Base-by-base conservation (phyloP, 2,329 filamentous ascomycete genomes). In the Aspergillus hiratsukae region DNA sequence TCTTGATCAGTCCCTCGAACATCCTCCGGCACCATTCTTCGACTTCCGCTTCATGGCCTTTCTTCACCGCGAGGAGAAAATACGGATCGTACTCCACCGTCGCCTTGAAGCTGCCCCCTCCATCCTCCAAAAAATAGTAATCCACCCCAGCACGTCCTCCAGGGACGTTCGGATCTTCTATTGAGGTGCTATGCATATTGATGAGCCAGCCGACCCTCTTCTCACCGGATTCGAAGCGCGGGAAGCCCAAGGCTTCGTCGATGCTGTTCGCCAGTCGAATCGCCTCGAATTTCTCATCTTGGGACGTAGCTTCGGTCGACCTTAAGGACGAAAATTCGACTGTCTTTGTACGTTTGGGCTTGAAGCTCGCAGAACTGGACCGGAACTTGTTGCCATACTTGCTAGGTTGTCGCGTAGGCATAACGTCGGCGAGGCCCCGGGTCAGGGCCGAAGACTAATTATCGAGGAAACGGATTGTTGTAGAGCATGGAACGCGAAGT, bases 81-180 rank as follows among this genome's bases (percentile, higher is more conserved):
- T 99, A 99, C 0, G 94, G 94, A 66, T 97, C 91, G 72, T 96
- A 97, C 76, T 96, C 91, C 62, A 99, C 78, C 0, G 92, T 97
- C 10, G 94, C 92, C 73, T 99, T 99, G 82, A 99, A 99, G 4
- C 89, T 93, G 50, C 87, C 85, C 14, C 90, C 86, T 55, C 96
- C 89, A 57, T 93, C 90, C 66, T 92, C 90, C 58, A 99, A 88
- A 75, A 99, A 99, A 79, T 97, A 99, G 76, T 91, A 97, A 76
- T 99, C 94, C 55, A 99, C 85, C 8, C 90, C 94, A 1, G 94
- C 89, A 62, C 91, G 86, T 40, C 94, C 94, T 58, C 90, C 90
- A 1, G 89, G 87, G 48, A 89, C 83, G 64, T 90, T 89, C 17
- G 92, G 83, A 70, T 97, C 93, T 72, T 96, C 79, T 48, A 99